Evolutionary conservation across 139 green algal species (phyloP), one percentile per base, ranked within the genome.

Genomic region (Chlamydomonas schloesseri): DNA sequence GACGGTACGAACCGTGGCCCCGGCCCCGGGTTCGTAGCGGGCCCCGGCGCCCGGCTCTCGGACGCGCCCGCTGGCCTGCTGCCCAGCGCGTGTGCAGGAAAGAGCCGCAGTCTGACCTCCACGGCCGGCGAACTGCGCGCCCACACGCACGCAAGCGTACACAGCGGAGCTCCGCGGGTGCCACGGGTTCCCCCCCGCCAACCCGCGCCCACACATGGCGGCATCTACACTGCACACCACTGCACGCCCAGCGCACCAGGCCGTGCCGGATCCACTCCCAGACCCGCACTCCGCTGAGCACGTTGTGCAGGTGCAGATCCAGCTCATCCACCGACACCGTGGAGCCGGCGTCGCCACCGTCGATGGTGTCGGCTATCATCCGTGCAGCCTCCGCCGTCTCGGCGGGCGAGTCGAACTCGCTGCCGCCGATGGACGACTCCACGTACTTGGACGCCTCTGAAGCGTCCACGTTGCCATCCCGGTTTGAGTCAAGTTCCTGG

Each of bases 191-290:
- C n/a, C n/a, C n/a, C n/a, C n/a, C n/a, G n/a, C n/a, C n/a, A n/a
- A n/a, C n/a, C n/a, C n/a, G n/a, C n/a, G n/a, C n/a, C n/a, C n/a
- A n/a, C n/a, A n/a, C n/a, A n/a, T n/a, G n/a, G n/a, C n/a, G n/a
- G n/a, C n/a, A n/a, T n/a, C n/a, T n/a, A n/a, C 42, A 8, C 42
- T 8, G 42, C 42, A 50, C 42, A 8, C 42, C 42, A 8, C 42
- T 8, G 42, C 42, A 50, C 42, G n/a, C n/a, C n/a, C n/a, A n/a
- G n/a, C n/a, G 42, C 42, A 50, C 81, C 28, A 96, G 26, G 24
- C 89, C 84, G 78, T 95, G 83, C 26, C 65, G 50, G 2, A 96
- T 87, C 93, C 93, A 96, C 13, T 93, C 89, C 29, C 53, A 83
- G 9, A 94, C 91, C 0, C 42, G 34, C 26, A 81, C 85, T 18